A percentile compares a stretch with the other conserved stretches of the same genome.
phyloP scores from a whole-genome alignment of 352 stramenopile genomes.

The Globisporangium cylindrosporum region DNA sequence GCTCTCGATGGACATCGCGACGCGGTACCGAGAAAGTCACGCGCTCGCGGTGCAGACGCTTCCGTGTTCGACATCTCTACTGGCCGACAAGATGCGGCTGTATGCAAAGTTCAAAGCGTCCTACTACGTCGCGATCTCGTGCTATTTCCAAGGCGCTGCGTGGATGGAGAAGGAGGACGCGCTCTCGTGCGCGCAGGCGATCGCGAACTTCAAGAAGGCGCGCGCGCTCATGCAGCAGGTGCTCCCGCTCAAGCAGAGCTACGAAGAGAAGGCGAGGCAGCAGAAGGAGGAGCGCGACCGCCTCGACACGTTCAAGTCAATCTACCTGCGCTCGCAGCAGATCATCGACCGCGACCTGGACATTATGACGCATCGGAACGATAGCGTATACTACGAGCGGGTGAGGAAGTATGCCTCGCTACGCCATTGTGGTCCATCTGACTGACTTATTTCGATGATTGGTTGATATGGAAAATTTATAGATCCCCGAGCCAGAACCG shows the following conservation, averaged over 20 bases:
- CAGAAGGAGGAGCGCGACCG: slow-evolving; percentile 39
- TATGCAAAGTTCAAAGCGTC: slow-evolving; percentile 57
- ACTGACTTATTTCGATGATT: background rate
- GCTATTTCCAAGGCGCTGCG: slow-evolving; percentile 63
- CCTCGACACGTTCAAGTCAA: slow-evolving; percentile 28
- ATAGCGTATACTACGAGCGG: slow-evolving; percentile 68
- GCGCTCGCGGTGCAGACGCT: slow-evolving; percentile 29
- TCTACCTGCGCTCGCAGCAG: slow-evolving; percentile 58
- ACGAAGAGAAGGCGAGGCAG: slow-evolving; percentile 32
- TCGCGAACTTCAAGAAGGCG: slow-evolving; percentile 60
- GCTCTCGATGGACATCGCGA: slow-evolving; percentile 52
- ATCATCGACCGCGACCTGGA: slow-evolving; percentile 68
- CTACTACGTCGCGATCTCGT: slow-evolving; percentile 57
- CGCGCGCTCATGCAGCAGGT: slow-evolving; percentile 31
- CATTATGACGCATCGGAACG: slow-evolving; percentile 65
- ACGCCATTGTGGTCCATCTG: background rate
- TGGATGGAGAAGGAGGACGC: slow-evolving; percentile 54
- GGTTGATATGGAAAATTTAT: background rate
- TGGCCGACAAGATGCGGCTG: slow-evolving; percentile 36
- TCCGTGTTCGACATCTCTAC: slow-evolving; percentile 33
- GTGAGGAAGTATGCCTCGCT: slow-evolving; percentile 21
- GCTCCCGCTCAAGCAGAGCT: slow-evolving; percentile 31
- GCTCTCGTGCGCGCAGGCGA: slow-evolving; percentile 44
- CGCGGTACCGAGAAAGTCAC: slow-evolving; percentile 44
- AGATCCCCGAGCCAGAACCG: slow-evolving; percentile 48